Percentiles rank a stretch among this genome's conserved stretches.
phyloP scores from a whole-genome alignment of 176 grass and related monocot species.

The Calamus simplicifolius region DNA sequence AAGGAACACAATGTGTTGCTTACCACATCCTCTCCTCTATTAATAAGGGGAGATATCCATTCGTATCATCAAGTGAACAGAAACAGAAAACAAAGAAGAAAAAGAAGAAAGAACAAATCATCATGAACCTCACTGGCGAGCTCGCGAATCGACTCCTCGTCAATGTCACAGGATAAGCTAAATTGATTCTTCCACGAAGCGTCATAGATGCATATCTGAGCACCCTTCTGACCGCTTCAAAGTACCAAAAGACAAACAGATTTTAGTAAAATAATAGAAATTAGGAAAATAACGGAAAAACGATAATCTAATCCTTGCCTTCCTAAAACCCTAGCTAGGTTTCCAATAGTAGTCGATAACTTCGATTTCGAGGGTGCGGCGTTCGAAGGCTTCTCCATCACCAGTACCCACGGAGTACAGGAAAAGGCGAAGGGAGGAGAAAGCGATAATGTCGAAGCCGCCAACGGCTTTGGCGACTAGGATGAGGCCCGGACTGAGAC shows the following conservation, averaged over 20 bases:
- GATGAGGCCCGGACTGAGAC: too few relatives aligned
- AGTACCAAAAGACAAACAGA: not conserved
- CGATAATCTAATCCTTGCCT: conserved; percentile 18
- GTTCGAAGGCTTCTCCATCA: conserved; percentile 32
- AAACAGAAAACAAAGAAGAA: too few relatives aligned
- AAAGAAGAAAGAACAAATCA: not conserved
- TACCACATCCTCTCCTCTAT: not conserved
- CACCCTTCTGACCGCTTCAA: not conserved
- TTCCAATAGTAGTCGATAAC: conserved; percentile 62
- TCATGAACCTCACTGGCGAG: not conserved
- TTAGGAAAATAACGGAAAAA: not conserved
- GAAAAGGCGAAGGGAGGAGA: not conserved
- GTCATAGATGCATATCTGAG: not conserved
- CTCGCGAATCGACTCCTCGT: not conserved
- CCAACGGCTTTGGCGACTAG: conserved; percentile 1
- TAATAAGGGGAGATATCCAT: not conserved
- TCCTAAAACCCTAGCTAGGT: conserved; percentile 50
- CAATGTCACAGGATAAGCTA: not conserved
- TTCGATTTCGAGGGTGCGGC: conserved; percentile 38
- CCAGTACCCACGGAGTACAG: conserved; percentile 43
- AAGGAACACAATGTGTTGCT: too few relatives aligned
- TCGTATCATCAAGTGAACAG: not conserved
- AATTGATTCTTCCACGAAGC: not conserved
- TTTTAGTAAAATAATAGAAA: too few relatives aligned
- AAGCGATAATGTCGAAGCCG: not conserved